Evolutionary conservation across 2,329 filamentous ascomycete genomes (phyloP), one percentile per base, ranked within the genome.

Genomic region (Xylariaceae sp.): DNA sequence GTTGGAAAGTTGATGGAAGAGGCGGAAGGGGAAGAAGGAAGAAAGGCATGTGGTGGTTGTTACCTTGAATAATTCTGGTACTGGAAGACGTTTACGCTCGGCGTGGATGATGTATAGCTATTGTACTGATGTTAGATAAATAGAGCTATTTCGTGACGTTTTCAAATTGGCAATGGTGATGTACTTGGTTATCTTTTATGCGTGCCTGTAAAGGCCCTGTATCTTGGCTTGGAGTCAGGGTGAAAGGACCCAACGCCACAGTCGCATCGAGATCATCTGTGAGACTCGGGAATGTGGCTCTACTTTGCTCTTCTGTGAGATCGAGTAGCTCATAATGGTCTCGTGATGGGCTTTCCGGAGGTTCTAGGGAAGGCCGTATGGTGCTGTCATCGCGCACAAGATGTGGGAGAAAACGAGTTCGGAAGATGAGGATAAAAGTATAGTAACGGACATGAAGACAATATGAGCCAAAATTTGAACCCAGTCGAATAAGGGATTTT

Each of bases 51-150:
- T 6, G 6, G 16, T 25, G 14, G 2, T 17, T 19, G 40, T 33
- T 6, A 47, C 48, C 23, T 50, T 44, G 22, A 45, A 22, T 12
- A 50, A 45, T 16, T 50, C 48, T 6, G 44, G 33, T 2, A 37
- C 39, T 19, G 48, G 35, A 3, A 16, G 14, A 20, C 20, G 5
- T 11, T 29, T 29, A 22, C 29, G 17, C 12, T 42, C 44, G 4
- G 45, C 14, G 29, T 50, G 40, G 6, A 50, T 19, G 12, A 50
- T 50, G 20, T 42, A 44, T 8, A 50, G 45, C 48, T 50, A 10
- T 8, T n/a, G 17, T 33, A 42, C 17, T 14, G 21, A 4, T 12
- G 10, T 2, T 2, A 1, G 5, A 33, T 41, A 16, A 21, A 14
- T 17, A 4, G 12, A 11, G 2, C n/a, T n/a, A 7, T 23, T 22